Conservation (phyloP, 2,329 filamentous ascomycete genomes). For the Cladosporium cucumerinum region DNA sequence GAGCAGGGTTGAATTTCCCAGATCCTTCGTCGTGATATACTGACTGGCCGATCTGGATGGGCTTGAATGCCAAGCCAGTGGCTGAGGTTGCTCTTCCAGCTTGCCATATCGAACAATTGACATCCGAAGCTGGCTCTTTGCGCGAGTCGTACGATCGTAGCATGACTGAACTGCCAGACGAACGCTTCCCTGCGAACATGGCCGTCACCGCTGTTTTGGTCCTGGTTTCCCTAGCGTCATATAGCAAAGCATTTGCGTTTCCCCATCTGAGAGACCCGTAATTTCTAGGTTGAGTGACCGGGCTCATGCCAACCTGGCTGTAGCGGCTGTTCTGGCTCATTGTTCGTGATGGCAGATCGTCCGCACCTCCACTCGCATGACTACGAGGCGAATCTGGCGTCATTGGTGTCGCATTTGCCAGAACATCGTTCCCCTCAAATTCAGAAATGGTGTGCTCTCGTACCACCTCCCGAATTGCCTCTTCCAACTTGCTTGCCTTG, state of each 20-base stretch:
- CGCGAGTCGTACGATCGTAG: conserved; percentile 93
- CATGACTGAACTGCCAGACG: conserved; percentile 61
- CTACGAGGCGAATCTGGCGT: conserved; percentile 45
- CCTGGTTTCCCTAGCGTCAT: conserved; percentile 78
- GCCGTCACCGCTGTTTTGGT: conserved; percentile 76
- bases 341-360: conserved; percentile 54
- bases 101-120: conserved; percentile 95
- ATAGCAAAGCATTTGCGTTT: conserved; percentile 81
- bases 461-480: conserved; percentile 82
- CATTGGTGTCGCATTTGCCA: conserved; percentile 48
- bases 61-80: conserved; percentile 91
- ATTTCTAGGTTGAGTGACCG: conserved; percentile 54
- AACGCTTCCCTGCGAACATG: conserved; percentile 77
- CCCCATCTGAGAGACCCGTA: conserved; percentile 60
- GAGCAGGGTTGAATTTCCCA: conserved; percentile 88
- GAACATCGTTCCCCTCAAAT: conserved; percentile 74
- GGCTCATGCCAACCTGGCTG: conserved; percentile 70
- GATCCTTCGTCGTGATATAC: conserved; percentile 90
- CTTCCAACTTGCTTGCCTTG: conserved; percentile 93
- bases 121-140: conserved; percentile 84
- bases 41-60: conserved; percentile 88
- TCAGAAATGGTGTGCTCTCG: conserved; percentile 74
- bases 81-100: conserved; percentile 91
- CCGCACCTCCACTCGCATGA: neutral
- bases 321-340: conserved; percentile 77